Percentiles rank a stretch among this genome's conserved stretches.
These are phyloP conservation scores for Tubosaeta sp. DNA, from an alignment of 768 basidiomycete genomes.

Conservation along the genomic window DNA sequence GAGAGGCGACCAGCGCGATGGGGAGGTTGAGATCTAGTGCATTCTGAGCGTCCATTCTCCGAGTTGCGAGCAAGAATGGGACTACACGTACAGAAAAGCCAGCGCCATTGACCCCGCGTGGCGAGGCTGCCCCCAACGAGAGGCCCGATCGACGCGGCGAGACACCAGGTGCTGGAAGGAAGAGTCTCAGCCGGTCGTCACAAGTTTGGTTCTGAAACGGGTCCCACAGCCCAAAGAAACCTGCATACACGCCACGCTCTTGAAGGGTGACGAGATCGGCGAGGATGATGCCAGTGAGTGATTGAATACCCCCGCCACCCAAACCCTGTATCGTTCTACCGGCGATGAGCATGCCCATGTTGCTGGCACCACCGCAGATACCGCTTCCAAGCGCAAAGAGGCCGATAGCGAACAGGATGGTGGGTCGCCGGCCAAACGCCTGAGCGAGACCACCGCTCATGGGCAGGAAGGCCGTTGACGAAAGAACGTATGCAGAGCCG, in stretches of 20 bases:
- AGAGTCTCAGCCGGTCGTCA: neutral
- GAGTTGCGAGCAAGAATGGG: neutral
- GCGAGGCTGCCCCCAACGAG: slow-evolving; percentile 35
- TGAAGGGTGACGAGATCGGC: slow-evolving; percentile 41
- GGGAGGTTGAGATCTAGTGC: slow-evolving; percentile 38
- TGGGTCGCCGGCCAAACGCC: slow-evolving; percentile 28
- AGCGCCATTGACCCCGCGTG: slow-evolving; percentile 34
- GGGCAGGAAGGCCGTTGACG: slow-evolving; percentile 36
- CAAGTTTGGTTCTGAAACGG: too few species aligned
- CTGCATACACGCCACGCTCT: slow-evolving; percentile 37
- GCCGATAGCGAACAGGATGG: slow-evolving; percentile 20
- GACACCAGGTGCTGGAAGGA: slow-evolving; percentile 27
- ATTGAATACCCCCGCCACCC: slow-evolving; percentile 34
- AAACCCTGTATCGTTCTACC: slow-evolving; percentile 32
- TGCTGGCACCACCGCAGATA: slow-evolving; percentile 28
- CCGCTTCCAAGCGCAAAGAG: slow-evolving; percentile 35
- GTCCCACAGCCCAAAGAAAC: slow-evolving; percentile 21
- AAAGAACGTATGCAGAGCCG: slow-evolving; percentile 34
- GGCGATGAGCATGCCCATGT: slow-evolving; percentile 20
- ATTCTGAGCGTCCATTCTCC: neutral
- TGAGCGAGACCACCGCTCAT: slow-evolving; percentile 32
- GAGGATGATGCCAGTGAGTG: slow-evolving; percentile 36
- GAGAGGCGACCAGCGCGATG: slow-evolving; percentile 24
- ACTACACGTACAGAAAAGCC: slow-evolving; percentile 37
- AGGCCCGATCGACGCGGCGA: slow-evolving; percentile 33